These are phyloP conservation scores for Pseudogymnoascus sp. DNA, from an alignment of 2,329 filamentous ascomycete species.

Conservation along the genomic window DNA sequence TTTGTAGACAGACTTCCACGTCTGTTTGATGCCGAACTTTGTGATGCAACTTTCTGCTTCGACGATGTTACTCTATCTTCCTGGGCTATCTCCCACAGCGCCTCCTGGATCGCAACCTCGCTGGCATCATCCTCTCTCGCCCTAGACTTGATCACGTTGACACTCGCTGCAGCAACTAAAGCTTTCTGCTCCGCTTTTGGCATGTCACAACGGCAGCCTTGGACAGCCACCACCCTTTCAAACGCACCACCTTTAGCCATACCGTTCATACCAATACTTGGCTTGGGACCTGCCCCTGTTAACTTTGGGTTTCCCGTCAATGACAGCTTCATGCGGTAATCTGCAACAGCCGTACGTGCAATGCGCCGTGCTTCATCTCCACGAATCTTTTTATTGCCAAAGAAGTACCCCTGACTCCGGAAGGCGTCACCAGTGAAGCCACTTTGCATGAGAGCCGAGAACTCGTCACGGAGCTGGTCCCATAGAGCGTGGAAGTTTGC, in stretches of 20 bases:
- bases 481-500: slow-evolving; percentile 75
- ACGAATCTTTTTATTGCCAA: slow-evolving; percentile 63
- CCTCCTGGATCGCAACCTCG: slow-evolving; percentile 76
- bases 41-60: slow-evolving; percentile 29
- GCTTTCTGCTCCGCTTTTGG: slow-evolving; percentile 59
- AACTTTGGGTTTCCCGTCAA: slow-evolving; percentile 64
- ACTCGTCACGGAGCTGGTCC: slow-evolving; percentile 83
- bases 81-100: slow-evolving; percentile 78
- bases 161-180: slow-evolving; percentile 55
- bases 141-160: slow-evolving; percentile 71
- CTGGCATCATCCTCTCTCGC: slow-evolving; percentile 87
- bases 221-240: slow-evolving; percentile 63
- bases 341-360: slow-evolving; percentile 68
- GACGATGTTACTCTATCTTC: slow-evolving; percentile 59
- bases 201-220: slow-evolving; percentile 65
- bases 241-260: slow-evolving; percentile 52
- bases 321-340: slow-evolving; percentile 46
- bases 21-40: slow-evolving; percentile 41
- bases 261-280: not conserved
- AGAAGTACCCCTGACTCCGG: slow-evolving; percentile 62
- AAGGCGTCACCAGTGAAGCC: slow-evolving; percentile 91
- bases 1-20: not conserved
- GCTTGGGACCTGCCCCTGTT: slow-evolving; percentile 50
- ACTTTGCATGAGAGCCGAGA: slow-evolving; percentile 66
- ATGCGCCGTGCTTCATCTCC: slow-evolving; percentile 66